Percentiles rank a stretch among this genome's conserved stretches.
These are phyloP conservation scores for Ensete ventricosum DNA, from an alignment of 176 grass and related monocot species.

Conservation along the genomic window DNA sequence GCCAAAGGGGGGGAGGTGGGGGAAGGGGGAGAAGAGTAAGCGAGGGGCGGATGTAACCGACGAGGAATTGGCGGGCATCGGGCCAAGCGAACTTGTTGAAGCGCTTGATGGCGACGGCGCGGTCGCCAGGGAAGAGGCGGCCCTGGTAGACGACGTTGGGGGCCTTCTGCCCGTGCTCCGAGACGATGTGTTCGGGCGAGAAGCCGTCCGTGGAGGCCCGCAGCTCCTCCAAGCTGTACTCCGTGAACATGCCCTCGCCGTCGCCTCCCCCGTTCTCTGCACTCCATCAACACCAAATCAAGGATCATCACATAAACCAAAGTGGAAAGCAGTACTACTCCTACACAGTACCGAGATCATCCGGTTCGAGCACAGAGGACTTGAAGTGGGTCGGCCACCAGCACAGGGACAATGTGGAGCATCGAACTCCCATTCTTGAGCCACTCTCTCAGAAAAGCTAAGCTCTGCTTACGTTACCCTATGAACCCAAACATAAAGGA, in stretches of 20 bases:
- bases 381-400: slow-evolving; percentile 26
- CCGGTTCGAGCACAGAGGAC: slow-evolving; percentile 42
- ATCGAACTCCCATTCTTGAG: slow-evolving; percentile 16
- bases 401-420: slow-evolving; percentile 19
- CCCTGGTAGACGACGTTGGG: slow-evolving; percentile 82
- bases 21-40: background rate
- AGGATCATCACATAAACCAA: slow-evolving; percentile 28
- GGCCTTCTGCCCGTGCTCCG: slow-evolving; percentile 88
- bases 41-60: slow-evolving; percentile 13
- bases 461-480: too few relatives aligned
- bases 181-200: slow-evolving; percentile 64
- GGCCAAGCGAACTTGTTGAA: slow-evolving; percentile 71
- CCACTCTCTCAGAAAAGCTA: background rate
- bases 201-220: slow-evolving; percentile 66
- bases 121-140: slow-evolving; percentile 55
- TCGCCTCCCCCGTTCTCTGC: slow-evolving; percentile 10
- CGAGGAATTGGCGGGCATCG: slow-evolving; percentile 70
- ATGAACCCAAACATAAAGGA: too few relatives aligned
- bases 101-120: slow-evolving; percentile 65
- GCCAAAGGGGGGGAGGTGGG: background rate
- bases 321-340: background rate
- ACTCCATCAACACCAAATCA: slow-evolving; percentile 24
- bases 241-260: slow-evolving; percentile 37
- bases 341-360: slow-evolving; percentile 16
- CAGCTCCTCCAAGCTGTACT: slow-evolving; percentile 74